phyloP scores from a whole-genome alignment of 108 stramenopile genomes.

The Stephanodiscus minutulus region DNA sequence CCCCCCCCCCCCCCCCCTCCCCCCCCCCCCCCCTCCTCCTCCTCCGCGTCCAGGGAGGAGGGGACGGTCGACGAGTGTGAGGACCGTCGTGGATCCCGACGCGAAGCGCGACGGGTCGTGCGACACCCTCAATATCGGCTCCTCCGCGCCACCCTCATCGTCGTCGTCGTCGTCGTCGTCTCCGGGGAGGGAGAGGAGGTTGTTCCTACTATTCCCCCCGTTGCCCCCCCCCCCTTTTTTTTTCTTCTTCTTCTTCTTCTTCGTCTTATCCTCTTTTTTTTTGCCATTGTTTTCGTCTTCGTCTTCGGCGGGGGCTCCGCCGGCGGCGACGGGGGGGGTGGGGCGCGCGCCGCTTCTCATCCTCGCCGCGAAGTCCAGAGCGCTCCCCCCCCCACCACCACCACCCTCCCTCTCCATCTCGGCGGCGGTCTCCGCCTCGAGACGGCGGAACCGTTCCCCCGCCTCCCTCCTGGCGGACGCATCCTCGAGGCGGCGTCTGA shows the following conservation, averaged over 20 bases:
- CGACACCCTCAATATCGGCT: neutral
- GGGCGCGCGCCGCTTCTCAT: conserved; percentile 39
- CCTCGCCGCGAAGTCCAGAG: conserved; percentile 63
- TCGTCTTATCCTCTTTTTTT: conserved; percentile 11
- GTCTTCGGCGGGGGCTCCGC: neutral
- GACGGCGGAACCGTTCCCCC: conserved; percentile 4
- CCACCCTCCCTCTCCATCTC: conserved; percentile 20
- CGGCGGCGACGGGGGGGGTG: too few relatives aligned
- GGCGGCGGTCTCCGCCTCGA: too few relatives aligned
- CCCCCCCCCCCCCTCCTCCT: neutral
- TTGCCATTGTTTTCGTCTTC: conserved; percentile 6
- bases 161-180: conserved; percentile 47
- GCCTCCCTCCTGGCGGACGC: conserved; percentile 61
- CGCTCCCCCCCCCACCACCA: conserved; percentile 21
- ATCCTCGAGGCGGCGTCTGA: conserved; percentile 59
- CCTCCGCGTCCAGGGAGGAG: neutral
- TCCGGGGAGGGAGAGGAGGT: conserved; percentile 18
- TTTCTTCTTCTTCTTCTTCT: conserved; percentile 11
- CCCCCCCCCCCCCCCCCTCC: conserved; percentile 1
- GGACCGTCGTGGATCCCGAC: conserved; percentile 2
- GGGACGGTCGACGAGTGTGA: neutral
- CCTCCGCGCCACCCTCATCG: conserved; percentile 36
- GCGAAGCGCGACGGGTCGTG: conserved; percentile 9
- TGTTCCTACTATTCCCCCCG: neutral
- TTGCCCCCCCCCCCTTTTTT: conserved; percentile 44